Percentiles rank a stretch among this genome's conserved stretches.
phyloP scores from a whole-genome alignment of 768 basidiomycete genomes.

The Tricholoma saponaceum region DNA sequence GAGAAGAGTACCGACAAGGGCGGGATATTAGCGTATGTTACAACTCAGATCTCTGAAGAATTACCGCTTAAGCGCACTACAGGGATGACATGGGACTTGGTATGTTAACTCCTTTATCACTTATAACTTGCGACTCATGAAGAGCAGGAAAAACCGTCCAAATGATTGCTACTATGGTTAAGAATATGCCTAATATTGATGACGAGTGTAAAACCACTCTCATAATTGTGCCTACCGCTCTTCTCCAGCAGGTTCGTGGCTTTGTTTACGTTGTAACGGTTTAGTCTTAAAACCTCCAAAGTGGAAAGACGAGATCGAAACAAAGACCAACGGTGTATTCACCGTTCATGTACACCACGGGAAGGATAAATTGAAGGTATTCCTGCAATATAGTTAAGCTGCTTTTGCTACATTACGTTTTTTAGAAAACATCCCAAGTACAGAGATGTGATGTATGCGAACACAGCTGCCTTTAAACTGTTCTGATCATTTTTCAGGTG shows the following conservation, averaged over 20 bases:
- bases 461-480: neutral
- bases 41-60: conserved; percentile 15
- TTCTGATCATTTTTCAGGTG: conserved; percentile 34
- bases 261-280: neutral
- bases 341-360: conserved; percentile 70
- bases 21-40: conserved; percentile 58
- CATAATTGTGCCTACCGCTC: conserved; percentile 72
- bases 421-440: conserved; percentile 42
- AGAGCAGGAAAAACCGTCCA: conserved; percentile 64
- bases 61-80: conserved; percentile 1
- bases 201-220: conserved; percentile 55
- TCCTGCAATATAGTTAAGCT: neutral
- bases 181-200: conserved; percentile 49
- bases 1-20: conserved; percentile 50
- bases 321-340: conserved; percentile 61
- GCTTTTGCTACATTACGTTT: neutral
- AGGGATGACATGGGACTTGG: conserved; percentile 74
- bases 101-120: conserved; percentile 8
- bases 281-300: conserved; percentile 17
- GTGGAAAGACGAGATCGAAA: conserved; percentile 74
- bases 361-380: conserved; percentile 56
- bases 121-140: conserved; percentile 2
- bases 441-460: conserved; percentile 47
- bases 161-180: conserved; percentile 76
- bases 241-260: conserved; percentile 56